Base-by-base conservation (phyloP, 2,329 filamentous ascomycete species). In the Tolypocladium tropicale region DNA sequence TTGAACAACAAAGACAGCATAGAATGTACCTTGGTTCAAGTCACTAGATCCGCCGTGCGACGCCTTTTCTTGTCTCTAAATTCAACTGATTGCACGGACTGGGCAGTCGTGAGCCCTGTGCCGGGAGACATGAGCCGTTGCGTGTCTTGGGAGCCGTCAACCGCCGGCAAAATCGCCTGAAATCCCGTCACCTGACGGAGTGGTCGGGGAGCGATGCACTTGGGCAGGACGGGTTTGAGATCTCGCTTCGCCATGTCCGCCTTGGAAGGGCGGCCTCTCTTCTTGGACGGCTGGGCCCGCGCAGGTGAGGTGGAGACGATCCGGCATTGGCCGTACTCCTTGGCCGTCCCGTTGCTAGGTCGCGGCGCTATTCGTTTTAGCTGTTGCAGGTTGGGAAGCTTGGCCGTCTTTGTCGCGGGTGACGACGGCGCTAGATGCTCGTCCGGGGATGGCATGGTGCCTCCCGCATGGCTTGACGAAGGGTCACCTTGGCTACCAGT, bases 191-290 rank as follows among this genome's bases (percentile, higher is more conserved):
- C 48, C 23, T 60, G 56, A 37, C 52, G 53, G 11, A 58, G 46
- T 3, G 67, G 64, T 25, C 68, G 66, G 12, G 69, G 70, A 11
- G 68, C 68, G 6, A 71, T 62, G 18, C 61, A 64, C 46, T 69
- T 68, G 9, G 72, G 71, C 21, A 69, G 61, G 14, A 67, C 60
- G 14, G 71, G 65, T 21, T 61, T 65, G 6, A 68, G 62, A 52
- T 67, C 62, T 14, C 61, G 54, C 53, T 64, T 68, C 16, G 67
- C 72, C 60, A 72, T 75, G 55, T 77, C 76, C 14, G 72, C 70
- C 55, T 75, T 72, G 12, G 76, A 72, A 5, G 76, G 76, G 41
- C 76, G 70, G 2, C 76, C 76, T 57, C 76, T 71, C 63, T 77
- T 78, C 60, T 70, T 75, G n/a, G 67, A 58, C 2, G 55, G 51